A percentile compares a stretch with the other conserved stretches of the same genome.
Evolutionary conservation across 1,139 yeast species (phyloP).

Genomic region (Ogataea hybrid): DNA sequence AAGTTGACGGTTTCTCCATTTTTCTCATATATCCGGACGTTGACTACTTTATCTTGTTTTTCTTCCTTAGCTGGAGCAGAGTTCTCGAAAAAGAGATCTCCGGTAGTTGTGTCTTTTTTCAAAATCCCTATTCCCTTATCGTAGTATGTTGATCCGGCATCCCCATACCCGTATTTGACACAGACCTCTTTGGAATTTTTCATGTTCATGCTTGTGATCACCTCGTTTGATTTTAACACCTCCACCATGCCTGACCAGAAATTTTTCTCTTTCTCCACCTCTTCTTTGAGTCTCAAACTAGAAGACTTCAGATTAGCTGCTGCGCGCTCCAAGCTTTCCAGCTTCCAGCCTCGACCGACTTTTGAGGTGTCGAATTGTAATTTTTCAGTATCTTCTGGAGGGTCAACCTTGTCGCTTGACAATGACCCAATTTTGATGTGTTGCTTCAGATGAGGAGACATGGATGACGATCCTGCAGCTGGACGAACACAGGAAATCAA

Average conservation of each 20-base stretch:
- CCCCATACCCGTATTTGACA: conserved; percentile 87
- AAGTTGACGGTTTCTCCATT: conserved; percentile 24
- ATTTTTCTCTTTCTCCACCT: conserved; percentile 58
- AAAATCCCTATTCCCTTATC: conserved; percentile 77
- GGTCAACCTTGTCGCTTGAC: conserved; percentile 57
- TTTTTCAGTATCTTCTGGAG: conserved; percentile 30
- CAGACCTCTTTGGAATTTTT: conserved; percentile 46
- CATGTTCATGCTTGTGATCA: conserved; percentile 63
- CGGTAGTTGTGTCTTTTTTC: conserved; percentile 35
- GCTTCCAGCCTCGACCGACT: conserved; percentile 84
- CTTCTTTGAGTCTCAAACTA: conserved; percentile 49
- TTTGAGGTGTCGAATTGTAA: conserved; percentile 19
- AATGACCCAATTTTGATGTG: conserved; percentile 79
- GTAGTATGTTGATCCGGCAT: conserved; percentile 75
- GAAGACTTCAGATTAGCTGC: conserved; percentile 51
- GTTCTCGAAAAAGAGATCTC: conserved; percentile 30
- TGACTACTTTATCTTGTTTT: conserved; percentile 40
- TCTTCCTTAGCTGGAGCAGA: conserved; percentile 29
- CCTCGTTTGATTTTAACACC: conserved; percentile 62
- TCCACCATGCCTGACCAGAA: conserved; percentile 69
- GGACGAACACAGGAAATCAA: conserved; percentile 81
- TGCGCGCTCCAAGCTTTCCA: conserved; percentile 62
- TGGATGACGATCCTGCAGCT: conserved; percentile 79
- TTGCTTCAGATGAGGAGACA: conserved; percentile 83
- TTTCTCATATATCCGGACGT: conserved; percentile 44